Percentiles rank a stretch among this genome's conserved stretches.
Conservation (phyloP, 495 filamentous ascomycete genomes). For the Penicillium roqueforti region DNA sequence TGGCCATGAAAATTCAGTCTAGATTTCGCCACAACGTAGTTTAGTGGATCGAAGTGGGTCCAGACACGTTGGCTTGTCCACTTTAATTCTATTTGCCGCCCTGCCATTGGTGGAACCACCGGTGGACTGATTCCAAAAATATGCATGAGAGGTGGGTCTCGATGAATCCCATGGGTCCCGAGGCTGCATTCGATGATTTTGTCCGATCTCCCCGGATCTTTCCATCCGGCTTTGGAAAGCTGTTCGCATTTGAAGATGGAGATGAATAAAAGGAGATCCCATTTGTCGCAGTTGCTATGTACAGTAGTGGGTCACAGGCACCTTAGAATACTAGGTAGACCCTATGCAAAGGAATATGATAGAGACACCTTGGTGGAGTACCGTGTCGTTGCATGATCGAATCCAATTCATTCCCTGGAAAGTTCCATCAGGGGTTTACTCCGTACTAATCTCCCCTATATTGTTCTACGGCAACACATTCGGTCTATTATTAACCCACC, state of each 20-base stretch:
- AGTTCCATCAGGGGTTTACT: background rate
- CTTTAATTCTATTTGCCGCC: background rate
- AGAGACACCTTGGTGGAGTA: background rate
- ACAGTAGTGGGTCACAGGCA: background rate
- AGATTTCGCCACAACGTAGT: slow-evolving; percentile 11
- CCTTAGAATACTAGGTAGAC: background rate
- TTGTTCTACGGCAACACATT: background rate
- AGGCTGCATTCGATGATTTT: slow-evolving; percentile 8
- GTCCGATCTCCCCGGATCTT: slow-evolving; percentile 12
- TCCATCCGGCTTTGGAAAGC: background rate
- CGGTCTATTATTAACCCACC: background rate
- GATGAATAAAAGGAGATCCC: too few species aligned
- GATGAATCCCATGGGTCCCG: background rate
- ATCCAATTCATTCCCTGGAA: background rate
- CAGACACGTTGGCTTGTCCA: slow-evolving; percentile 4
- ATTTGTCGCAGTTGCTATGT: background rate
- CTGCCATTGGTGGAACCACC: background rate
- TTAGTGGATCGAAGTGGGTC: background rate
- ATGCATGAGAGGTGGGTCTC: background rate
- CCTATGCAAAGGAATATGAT: background rate
- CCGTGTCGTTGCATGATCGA: background rate
- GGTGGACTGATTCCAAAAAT: slow-evolving; percentile 5
- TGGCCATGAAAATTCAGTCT: slow-evolving; percentile 4
- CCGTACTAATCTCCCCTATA: background rate
- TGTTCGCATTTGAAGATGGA: background rate